A percentile compares a stretch with the other conserved stretches of the same genome.
These are phyloP conservation scores for Buxus sempervirens DNA, from an alignment of 164 flowering plant species.

Conservation along the genomic window DNA sequence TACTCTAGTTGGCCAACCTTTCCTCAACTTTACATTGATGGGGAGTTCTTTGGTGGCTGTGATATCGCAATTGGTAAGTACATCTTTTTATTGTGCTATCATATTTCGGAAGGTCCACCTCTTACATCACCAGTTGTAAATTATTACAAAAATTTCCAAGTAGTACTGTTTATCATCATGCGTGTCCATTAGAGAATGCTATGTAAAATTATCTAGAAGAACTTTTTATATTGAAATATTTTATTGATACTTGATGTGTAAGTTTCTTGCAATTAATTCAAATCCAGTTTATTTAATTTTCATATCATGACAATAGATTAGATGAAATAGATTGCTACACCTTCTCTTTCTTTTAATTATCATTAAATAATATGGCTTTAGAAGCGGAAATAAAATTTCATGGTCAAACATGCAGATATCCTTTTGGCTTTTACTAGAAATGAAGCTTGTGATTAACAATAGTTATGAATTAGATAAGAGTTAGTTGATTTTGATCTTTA, in stretches of 20 bases:
- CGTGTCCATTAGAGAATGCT: not conserved
- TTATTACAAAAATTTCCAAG: not conserved
- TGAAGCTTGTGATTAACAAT: not conserved
- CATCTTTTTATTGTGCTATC: not conserved
- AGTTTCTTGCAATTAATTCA: not conserved
- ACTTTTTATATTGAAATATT: not conserved
- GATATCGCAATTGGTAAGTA: constrained; percentile 85
- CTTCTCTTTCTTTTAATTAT: not conserved
- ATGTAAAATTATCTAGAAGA: too few relatives aligned
- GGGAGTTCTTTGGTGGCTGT: constrained; percentile 94
- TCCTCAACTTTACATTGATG: constrained; percentile 91
- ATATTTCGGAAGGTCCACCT: not conserved
- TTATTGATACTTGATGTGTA: not conserved
- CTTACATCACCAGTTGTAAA: not conserved
- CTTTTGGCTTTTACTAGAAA: not conserved
- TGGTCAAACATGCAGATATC: not conserved
- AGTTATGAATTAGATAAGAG: not conserved
- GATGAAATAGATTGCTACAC: not conserved
- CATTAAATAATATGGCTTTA: not conserved
- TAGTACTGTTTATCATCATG: not conserved
- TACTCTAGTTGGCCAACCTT: constrained; percentile 97
- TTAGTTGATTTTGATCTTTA: not conserved
- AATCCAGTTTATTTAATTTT: too few relatives aligned
- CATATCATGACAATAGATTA: not conserved
- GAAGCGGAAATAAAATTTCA: not conserved